These are phyloP conservation scores for Gilbertella persicaria DNA, from an alignment of 371 early-diverging fungal genomes.

Conservation along the genomic window DNA sequence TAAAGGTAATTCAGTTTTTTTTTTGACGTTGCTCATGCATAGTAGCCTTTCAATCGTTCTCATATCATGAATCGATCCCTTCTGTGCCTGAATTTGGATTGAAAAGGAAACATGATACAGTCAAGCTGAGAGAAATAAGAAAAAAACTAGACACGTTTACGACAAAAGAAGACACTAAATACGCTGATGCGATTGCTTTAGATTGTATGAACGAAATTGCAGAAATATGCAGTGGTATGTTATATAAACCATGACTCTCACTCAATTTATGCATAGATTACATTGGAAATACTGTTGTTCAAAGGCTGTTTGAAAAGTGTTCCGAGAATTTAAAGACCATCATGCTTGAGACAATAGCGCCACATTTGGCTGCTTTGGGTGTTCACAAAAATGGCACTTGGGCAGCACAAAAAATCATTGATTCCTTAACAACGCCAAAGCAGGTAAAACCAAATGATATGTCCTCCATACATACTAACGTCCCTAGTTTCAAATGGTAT, in stretches of 20 bases:
- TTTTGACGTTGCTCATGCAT: conserved; percentile 1
- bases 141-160: conserved; percentile 72
- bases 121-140: conserved; percentile 82
- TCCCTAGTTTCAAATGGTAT: conserved; percentile 24
- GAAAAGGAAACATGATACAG: conserved; percentile 73
- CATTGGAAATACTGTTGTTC: conserved; percentile 77
- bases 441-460: conserved; percentile 44
- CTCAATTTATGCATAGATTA: conserved; percentile 26
- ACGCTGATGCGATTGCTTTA: conserved; percentile 59
- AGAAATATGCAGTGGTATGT: conserved; percentile 82
- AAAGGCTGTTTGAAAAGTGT: conserved; percentile 75
- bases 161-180: conserved; percentile 46
- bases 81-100: conserved; percentile 70
- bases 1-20: conserved; percentile 17
- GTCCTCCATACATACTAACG: neutral
- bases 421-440: conserved; percentile 59
- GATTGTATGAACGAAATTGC: conserved; percentile 72
- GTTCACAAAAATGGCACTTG: conserved; percentile 93
- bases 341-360: conserved; percentile 58
- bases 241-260: conserved; percentile 26
- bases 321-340: conserved; percentile 49
- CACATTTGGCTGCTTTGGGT: conserved; percentile 78
- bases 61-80: conserved; percentile 71
- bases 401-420: conserved; percentile 89
- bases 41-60: conserved; percentile 15